Percentiles rank a stretch among this genome's conserved stretches.
phyloP scores from a whole-genome alignment of 768 basidiomycete genomes.

The Pulveroboletus frians region DNA sequence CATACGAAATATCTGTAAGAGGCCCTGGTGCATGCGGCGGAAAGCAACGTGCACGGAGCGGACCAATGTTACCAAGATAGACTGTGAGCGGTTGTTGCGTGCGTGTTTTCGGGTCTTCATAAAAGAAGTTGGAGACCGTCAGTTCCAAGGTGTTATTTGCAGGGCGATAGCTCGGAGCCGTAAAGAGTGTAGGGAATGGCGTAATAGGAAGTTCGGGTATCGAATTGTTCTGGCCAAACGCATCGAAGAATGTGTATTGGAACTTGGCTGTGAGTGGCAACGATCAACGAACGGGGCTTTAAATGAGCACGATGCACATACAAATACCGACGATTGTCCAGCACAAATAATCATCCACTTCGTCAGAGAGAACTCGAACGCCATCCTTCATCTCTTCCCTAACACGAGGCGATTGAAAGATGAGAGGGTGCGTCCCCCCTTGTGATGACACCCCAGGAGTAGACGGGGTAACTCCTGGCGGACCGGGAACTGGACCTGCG shows the following conservation, averaged over 20 bases:
- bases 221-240: conserved; percentile 71
- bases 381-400: conserved; percentile 80
- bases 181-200: conserved; percentile 84
- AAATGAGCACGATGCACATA: conserved; percentile 37
- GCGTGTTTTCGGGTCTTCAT: conserved; percentile 61
- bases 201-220: conserved; percentile 80
- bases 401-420: conserved; percentile 76
- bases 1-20: conserved; percentile 58
- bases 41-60: conserved; percentile 72
- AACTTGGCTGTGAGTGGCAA: conserved; percentile 63
- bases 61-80: conserved; percentile 86
- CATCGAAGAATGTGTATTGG: conserved; percentile 92
- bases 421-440: conserved; percentile 72
- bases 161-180: conserved; percentile 69
- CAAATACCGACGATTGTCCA: conserved; percentile 97
- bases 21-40: conserved; percentile 68
- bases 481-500: conserved; percentile 76
- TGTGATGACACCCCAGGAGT: conserved; percentile 72
- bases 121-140: conserved; percentile 86
- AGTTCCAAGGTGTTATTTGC: conserved; percentile 73
- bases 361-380: conserved; percentile 68
- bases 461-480: conserved; percentile 66
- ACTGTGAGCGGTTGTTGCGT: conserved; percentile 73
- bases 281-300: conserved; percentile 17
- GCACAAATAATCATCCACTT: conserved; percentile 91